These are phyloP conservation scores for Calocybe gangraenosa DNA, from an alignment of 768 basidiomycete genomes.

Conservation along the genomic window DNA sequence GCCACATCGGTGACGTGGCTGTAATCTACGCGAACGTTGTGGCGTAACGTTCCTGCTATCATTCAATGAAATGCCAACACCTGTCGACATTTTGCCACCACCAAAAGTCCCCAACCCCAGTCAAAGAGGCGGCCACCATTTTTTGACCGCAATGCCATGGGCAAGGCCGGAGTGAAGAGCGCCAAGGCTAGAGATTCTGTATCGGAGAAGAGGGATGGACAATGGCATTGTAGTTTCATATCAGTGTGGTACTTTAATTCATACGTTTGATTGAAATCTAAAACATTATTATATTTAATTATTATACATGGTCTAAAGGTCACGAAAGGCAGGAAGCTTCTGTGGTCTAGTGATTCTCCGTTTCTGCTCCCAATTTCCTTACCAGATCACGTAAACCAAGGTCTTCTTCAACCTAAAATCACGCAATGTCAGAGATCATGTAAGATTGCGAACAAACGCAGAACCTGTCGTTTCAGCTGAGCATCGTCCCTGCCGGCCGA, in stretches of 20 bases:
- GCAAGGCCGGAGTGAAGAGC: slow-evolving; percentile 9
- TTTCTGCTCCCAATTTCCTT: slow-evolving; percentile 10
- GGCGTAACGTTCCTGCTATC: slow-evolving; percentile 15
- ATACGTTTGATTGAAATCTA: too few relatives aligned
- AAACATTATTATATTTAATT: too few relatives aligned
- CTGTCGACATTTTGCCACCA: not conserved
- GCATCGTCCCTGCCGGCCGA: slow-evolving; percentile 54
- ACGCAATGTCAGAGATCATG: not conserved
- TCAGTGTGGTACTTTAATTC: too few relatives aligned
- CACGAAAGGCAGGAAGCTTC: too few relatives aligned
- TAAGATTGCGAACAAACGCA: slow-evolving; percentile 1
- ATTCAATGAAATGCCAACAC: not conserved
- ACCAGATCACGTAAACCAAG: slow-evolving; percentile 17
- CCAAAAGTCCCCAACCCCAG: not conserved
- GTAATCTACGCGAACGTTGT: slow-evolving; percentile 14
- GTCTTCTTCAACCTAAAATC: slow-evolving; percentile 44
- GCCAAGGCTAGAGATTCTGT: slow-evolving; percentile 15
- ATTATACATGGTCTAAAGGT: too few relatives aligned
- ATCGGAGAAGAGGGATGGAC: slow-evolving; percentile 18
- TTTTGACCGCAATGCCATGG: slow-evolving; percentile 8
- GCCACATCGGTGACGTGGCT: not conserved
- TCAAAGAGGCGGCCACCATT: slow-evolving; percentile 10
- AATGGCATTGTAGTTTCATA: not conserved
- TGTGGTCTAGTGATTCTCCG: not conserved
- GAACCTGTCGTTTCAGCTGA: slow-evolving; percentile 48